Base-by-base conservation (phyloP, 2,329 filamentous ascomycete species). In the Cordyceps militaris region DNA sequence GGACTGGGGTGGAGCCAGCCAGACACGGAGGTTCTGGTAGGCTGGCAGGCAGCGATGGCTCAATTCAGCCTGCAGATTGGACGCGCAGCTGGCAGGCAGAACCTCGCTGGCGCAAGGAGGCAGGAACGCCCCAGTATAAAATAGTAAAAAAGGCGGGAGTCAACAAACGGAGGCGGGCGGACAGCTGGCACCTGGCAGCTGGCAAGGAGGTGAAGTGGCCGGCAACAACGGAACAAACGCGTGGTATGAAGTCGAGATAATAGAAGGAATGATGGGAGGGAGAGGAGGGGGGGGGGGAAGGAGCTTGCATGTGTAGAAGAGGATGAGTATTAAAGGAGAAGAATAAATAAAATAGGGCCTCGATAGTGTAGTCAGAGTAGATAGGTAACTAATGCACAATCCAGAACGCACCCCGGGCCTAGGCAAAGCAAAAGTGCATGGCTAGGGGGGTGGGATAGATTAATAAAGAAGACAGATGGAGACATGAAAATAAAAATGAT, bases 311-410 rank as follows among this genome's bases (percentile, higher is more conserved):
- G 42, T 48, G 42, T 48, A 11, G n/a, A 40, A 48, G 42, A 47
- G 42, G 43, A 8, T 16, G n/a, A n/a, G n/a, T n/a, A n/a, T n/a
- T 52, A 47, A 49, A 49, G 50, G 36, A 40, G 55, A 46, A 47
- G 28, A 36, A 23, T 46, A 24, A 52, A 36, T 40, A 51, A 52
- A 46, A 47, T n/a, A 52, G 40, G 56, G 26, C 21, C n/a, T 44
- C 32, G 44, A 23, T 40, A 42, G 21, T 19, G 54, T 34, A 47
- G 11, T 21, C 36, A 56, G 52, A 26, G 24, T 47, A 47, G 26
- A n/a, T 28, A 30, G 26, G 24, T 30, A 56, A 38, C 40, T 44
- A 55, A 56, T 56, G 53, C 53, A 56, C 43, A 56, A 19, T 48
- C 44, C 53, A 49, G 44, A 4, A 28, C 21, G 21, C 40, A 21